Percentiles rank a stretch among this genome's conserved stretches.
Evolutionary conservation across 2,329 filamentous ascomycete species (phyloP).

Genomic region (Nothopassalora personata): DNA sequence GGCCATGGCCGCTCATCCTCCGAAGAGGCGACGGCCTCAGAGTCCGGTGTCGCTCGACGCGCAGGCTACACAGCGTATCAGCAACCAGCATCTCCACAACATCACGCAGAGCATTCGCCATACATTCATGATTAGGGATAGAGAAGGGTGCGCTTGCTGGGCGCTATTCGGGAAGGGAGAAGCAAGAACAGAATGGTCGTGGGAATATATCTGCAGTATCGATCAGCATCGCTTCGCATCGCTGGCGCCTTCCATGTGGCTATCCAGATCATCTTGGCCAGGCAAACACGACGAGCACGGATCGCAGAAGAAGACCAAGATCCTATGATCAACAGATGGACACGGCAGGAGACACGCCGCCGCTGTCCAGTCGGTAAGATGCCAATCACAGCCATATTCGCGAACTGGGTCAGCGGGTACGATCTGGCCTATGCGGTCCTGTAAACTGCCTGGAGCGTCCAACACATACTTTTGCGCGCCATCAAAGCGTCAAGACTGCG

Average conservation of each 20-base stretch:
- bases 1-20: slow-evolving; percentile 67
- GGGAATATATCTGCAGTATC: slow-evolving; percentile 14
- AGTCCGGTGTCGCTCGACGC: slow-evolving; percentile 85
- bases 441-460: no score
- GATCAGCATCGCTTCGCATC: slow-evolving; percentile 5
- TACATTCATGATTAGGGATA: slow-evolving; percentile 22
- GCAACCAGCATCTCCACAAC: slow-evolving; percentile 17
- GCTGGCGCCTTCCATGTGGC: background rate
- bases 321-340: background rate
- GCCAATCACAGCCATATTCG: no score
- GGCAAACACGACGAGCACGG: background rate
- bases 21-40: slow-evolving; percentile 86
- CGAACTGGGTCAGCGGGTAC: no score
- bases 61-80: slow-evolving; percentile 35
- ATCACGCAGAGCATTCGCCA: background rate
- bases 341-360: background rate
- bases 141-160: slow-evolving; percentile 2
- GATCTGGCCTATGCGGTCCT: no score
- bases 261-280: background rate
- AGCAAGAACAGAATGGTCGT: slow-evolving; percentile 3
- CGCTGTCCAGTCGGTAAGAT: background rate
- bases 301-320: background rate
- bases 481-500: no score
- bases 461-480: no score
- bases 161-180: background rate